A percentile compares a stretch with the other conserved stretches of the same genome.
These are phyloP conservation scores for Mortierella claussenii DNA, from an alignment of 192 early-diverging fungal species.

Conservation along the genomic window DNA sequence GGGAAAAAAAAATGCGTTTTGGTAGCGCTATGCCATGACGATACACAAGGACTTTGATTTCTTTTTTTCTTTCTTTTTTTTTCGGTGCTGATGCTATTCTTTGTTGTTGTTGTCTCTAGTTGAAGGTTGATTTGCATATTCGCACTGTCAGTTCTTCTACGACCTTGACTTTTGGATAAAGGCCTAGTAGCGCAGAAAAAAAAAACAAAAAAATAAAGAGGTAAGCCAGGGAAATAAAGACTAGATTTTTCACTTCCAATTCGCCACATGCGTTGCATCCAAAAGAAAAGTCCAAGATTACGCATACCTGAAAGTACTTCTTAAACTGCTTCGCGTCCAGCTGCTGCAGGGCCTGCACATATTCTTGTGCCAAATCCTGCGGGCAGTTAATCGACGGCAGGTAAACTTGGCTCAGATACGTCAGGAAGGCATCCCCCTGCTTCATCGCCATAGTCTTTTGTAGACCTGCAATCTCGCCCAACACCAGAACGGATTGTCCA, in stretches of 20 bases:
- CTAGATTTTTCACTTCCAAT: constrained; percentile 1
- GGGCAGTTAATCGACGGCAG: constrained; percentile 78
- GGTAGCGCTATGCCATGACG: no score
- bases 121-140: not conserved
- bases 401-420: constrained; percentile 68
- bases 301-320: constrained; percentile 76
- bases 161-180: constrained; percentile 60
- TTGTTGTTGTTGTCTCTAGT: not conserved
- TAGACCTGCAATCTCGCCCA: constrained; percentile 67
- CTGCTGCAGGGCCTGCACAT: constrained; percentile 78
- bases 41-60: no score
- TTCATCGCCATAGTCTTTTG: constrained; percentile 65
- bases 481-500: constrained; percentile 76
- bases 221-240: not conserved
- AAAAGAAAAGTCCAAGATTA: no score
- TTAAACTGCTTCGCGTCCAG: constrained; percentile 73
- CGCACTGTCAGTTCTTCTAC: constrained; percentile 8
- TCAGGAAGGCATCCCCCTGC: constrained; percentile 67
- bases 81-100: no score
- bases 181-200: no score
- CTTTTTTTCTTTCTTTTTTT: not conserved
- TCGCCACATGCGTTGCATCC: no score
- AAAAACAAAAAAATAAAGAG: no score
- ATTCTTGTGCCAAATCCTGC: constrained; percentile 70
- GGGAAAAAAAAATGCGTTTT: no score